Evolutionary conservation across 208 protist genomes (phyloP).

Genomic region (Angomonas deanei): DNA sequence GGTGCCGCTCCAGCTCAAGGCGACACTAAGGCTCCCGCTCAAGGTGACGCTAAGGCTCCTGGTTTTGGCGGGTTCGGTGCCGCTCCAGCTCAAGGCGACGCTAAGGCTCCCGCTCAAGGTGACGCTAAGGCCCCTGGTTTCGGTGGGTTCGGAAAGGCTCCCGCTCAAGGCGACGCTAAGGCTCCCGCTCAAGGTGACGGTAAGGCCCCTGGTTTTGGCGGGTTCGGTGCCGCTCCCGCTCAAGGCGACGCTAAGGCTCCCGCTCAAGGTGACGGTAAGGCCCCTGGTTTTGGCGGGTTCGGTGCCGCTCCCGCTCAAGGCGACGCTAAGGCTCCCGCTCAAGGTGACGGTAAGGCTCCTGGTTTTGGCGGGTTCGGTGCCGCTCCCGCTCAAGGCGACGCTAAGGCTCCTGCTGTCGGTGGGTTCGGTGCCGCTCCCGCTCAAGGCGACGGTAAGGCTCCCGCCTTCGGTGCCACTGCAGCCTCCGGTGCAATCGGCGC

Average conservation of each 20-base stretch:
- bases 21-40: not conserved
- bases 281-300: not conserved
- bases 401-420: not conserved
- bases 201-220: not conserved
- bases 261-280: not conserved
- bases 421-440: constrained; percentile 1
- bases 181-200: not conserved
- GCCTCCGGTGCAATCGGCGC: not conserved
- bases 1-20: not conserved
- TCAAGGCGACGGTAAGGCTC: not conserved
- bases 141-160: not conserved
- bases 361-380: not conserved
- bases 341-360: not conserved
- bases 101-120: not conserved
- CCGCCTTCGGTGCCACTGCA: not conserved
- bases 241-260: not conserved
- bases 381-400: not conserved
- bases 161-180: not conserved
- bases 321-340: not conserved
- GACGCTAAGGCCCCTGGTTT: too few relatives aligned
- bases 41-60: not conserved
- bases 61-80: not conserved
- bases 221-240: not conserved
- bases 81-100: too few relatives aligned
- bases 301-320: too few relatives aligned